A percentile compares a stretch with the other conserved stretches of the same genome.
phyloP scores from a whole-genome alignment of 1,284 basidiomycete species.

The Marasmius oreades region DNA sequence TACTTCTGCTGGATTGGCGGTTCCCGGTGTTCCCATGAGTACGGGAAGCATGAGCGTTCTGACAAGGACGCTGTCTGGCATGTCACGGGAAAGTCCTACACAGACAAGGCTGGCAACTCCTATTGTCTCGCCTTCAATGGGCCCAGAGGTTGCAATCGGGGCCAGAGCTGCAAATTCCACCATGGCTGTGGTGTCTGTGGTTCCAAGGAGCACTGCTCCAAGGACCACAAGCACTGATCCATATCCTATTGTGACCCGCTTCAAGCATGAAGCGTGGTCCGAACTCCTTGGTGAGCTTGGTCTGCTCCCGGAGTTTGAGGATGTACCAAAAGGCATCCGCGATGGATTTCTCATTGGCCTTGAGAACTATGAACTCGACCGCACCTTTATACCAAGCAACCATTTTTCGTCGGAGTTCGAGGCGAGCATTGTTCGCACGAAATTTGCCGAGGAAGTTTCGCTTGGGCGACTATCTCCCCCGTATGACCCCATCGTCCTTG shows the following conservation, averaged over 20 bases:
- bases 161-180: background rate
- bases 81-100: background rate
- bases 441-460: constrained; percentile 1
- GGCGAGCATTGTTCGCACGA: background rate
- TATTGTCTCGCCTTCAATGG: background rate
- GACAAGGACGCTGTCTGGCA: background rate
- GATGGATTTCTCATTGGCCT: constrained; percentile 5
- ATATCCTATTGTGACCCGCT: too few relatives aligned
- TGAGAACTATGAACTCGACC: background rate
- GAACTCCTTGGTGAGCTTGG: background rate
- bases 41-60: background rate
- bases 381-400: background rate
- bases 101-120: background rate
- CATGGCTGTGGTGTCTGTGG: background rate
- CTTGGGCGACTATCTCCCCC: background rate
- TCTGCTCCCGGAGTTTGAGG: background rate
- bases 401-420: constrained; percentile 3
- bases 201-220: background rate
- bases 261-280: too few relatives aligned
- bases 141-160: background rate
- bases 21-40: background rate
- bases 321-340: background rate
- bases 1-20: background rate
- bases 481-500: background rate
- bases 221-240: background rate